Evolutionary conservation across 345 rosid species (phyloP).

Genomic region (Adansonia digitata): DNA sequence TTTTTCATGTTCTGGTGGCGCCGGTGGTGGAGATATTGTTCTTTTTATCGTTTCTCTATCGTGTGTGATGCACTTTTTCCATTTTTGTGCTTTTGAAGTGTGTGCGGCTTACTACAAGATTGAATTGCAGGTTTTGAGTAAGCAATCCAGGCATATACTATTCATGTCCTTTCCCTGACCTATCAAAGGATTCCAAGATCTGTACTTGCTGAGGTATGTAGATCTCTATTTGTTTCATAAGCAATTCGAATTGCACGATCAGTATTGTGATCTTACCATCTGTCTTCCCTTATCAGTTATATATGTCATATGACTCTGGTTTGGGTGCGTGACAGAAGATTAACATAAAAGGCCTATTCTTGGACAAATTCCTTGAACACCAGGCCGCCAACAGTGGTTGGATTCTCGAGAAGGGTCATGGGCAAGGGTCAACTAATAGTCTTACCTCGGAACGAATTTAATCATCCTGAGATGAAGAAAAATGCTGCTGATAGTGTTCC

Average conservation of each 20-base stretch:
- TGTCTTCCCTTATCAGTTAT: conserved; percentile 11
- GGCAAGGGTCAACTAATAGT: conserved; percentile 47
- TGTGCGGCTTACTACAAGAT: conserved; percentile 18
- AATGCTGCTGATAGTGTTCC: conserved; percentile 57
- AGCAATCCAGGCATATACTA: conserved; percentile 78
- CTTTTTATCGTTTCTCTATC: too few species aligned
- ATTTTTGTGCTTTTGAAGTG: not conserved
- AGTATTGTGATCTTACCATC: too few species aligned
- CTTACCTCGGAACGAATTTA: conserved; percentile 61
- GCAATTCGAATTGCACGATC: too few species aligned
- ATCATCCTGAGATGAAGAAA: conserved; percentile 81
- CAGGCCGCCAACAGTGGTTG: conserved; percentile 62
- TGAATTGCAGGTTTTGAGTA: conserved; percentile 86
- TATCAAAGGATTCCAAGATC: conserved; percentile 86
- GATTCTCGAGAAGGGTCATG: conserved; percentile 70
- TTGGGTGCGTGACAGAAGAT: conserved; percentile 49
- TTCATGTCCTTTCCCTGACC: conserved; percentile 85
- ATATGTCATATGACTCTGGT: not conserved
- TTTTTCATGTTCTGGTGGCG: not conserved
- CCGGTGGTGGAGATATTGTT: too few species aligned
- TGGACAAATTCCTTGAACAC: conserved; percentile 86
- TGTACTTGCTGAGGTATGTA: conserved; percentile 90
- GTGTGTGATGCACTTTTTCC: too few species aligned
- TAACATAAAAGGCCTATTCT: conserved; percentile 66
- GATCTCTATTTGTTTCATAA: too few species aligned